Percentiles rank a stretch among this genome's conserved stretches.
phyloP scores from a whole-genome alignment of 345 rosid species.

The Sonneratia caseolaris region DNA sequence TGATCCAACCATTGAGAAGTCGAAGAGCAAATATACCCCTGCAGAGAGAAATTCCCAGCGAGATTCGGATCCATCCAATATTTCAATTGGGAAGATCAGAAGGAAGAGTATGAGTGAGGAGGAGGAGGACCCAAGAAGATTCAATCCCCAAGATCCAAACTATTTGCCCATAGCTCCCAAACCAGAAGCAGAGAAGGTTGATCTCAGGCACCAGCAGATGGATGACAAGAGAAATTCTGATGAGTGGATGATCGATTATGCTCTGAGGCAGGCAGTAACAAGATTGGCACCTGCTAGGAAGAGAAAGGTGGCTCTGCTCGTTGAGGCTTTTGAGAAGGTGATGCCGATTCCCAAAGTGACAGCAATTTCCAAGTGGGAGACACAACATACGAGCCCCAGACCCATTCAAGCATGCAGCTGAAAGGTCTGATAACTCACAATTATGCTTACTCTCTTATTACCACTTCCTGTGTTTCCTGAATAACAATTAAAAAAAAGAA shows the following conservation, averaged over 20 bases:
- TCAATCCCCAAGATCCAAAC: slow-evolving; percentile 80
- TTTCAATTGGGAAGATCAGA: slow-evolving; percentile 29
- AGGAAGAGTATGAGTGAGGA: slow-evolving; percentile 25
- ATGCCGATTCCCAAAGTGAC: slow-evolving; percentile 36
- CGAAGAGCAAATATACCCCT: slow-evolving; percentile 10
- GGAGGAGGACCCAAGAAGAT: slow-evolving; percentile 25
- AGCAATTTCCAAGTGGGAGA: slow-evolving; percentile 26
- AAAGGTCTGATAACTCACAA: slow-evolving; percentile 20
- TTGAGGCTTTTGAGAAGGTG: slow-evolving; percentile 87
- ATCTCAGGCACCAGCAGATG: slow-evolving; percentile 61
- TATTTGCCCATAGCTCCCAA: slow-evolving; percentile 51
- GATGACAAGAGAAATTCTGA: slow-evolving; percentile 69
- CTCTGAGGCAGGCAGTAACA: slow-evolving; percentile 64
- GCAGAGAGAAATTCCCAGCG: slow-evolving; percentile 17
- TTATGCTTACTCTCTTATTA: neutral
- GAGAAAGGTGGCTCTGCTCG: slow-evolving; percentile 82
- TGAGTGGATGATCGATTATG: slow-evolving; percentile 93
- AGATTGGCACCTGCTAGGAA: slow-evolving; percentile 71
- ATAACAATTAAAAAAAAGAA: no score
- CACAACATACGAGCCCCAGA: slow-evolving; percentile 31
- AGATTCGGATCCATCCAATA: slow-evolving; percentile 18
- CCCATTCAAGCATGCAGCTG: slow-evolving; percentile 70
- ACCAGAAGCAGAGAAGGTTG: slow-evolving; percentile 60
- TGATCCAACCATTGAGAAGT: slow-evolving; percentile 4
- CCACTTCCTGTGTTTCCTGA: neutral